Evolutionary conservation across 139 green algal species (phyloP), one percentile per base, ranked within the genome.

Genomic region (Raphidocelis subcapitata): DNA sequence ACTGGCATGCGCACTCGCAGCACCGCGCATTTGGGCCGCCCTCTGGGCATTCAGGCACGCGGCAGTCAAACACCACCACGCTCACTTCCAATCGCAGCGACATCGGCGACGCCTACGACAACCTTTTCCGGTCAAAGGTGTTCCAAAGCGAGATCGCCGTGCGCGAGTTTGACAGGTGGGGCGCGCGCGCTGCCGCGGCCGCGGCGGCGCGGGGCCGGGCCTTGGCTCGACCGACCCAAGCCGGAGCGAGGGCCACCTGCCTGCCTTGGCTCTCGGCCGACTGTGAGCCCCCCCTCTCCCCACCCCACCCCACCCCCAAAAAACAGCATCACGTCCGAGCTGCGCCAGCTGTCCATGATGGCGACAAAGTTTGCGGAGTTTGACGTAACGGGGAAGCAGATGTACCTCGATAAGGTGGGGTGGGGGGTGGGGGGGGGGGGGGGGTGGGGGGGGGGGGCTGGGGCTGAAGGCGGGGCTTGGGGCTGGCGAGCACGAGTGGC

Each of bases 341-440:
- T 81, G 20, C 72, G 71, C 23, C 32, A 36, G 44, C 57, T 83
- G 23, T 73, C 59, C 0, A 66, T 36, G n/a, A 83, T 88, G 79
- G 62, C 76, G 1, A n/a, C 54, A 1, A 77, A 79, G n/a, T 88
- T 88, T 24, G 69, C 76, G 0, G 76, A 85, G 33, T 84, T 88
- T 69, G 83, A 88, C 70, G 37, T 88, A 23, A 47, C 47, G 14
- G 83, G 75, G 35, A 88, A 88, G 69, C 46, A 74, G 16, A 79
- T 85, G 73, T 88, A 78, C 67, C 31, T 88, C 24, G 73, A 85
- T 3, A 75, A 82, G 65, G 79, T 85, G 46, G 0, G 75, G 10
- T 2, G n/a, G 21, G 52, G 8, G 15, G 23, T 61, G 52, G 8
- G 15, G 41, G n/a, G n/a, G n/a, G n/a, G n/a, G n/a, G n/a, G n/a